Evolutionary conservation across 305 asterid genomes (phyloP).

Genomic region (Fraxinus xanthoxyloides): DNA sequence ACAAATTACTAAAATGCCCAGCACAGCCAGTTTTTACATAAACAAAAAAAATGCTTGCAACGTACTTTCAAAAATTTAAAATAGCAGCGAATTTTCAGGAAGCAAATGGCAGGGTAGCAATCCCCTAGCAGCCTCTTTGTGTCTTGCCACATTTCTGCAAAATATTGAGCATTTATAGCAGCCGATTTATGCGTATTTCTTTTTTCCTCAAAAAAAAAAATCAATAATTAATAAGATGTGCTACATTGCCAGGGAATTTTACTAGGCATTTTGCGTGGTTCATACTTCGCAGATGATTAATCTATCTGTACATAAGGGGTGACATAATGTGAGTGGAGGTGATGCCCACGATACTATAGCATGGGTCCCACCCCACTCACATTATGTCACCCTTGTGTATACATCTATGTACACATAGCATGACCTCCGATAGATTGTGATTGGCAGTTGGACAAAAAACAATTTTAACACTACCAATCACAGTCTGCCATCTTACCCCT

Average conservation of each 20-base stretch:
- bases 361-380: too few species aligned
- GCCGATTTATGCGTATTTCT: constrained; percentile 10
- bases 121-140: constrained; percentile 8
- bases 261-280: not conserved
- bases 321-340: too few species aligned
- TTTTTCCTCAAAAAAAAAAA: not conserved
- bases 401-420: too few species aligned
- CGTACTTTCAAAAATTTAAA: not conserved
- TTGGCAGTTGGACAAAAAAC: not conserved
- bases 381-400: too few species aligned
- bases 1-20: not conserved
- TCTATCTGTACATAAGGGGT: too few species aligned
- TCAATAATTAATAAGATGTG: not conserved
- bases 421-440: too few species aligned
- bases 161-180: constrained; percentile 10
- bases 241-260: not conserved
- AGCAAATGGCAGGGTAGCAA: not conserved
- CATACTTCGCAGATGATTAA: not conserved
- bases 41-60: not conserved
- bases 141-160: not conserved
- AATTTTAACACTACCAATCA: not conserved
- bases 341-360: too few species aligned
- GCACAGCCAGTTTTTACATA: not conserved
- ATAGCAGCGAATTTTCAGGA: not conserved
- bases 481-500: not conserved